These are phyloP conservation scores for Podila horticola DNA, from an alignment of 192 early-diverging fungal species.

Conservation along the genomic window DNA sequence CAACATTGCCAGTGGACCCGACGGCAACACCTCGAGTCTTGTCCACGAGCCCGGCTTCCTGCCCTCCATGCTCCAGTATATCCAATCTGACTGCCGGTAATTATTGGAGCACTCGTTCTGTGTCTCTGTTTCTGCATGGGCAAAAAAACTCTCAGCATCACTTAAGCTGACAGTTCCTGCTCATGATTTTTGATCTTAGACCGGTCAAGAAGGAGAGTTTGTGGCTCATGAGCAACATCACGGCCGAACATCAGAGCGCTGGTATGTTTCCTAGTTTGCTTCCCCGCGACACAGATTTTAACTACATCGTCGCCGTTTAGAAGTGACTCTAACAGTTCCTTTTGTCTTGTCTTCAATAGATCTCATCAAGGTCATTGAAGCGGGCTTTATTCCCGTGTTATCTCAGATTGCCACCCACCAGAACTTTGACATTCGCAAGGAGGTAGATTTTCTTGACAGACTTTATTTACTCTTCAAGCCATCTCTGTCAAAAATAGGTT, in stretches of 20 bases:
- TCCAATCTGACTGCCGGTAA: constrained; percentile 64
- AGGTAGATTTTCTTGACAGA: constrained; percentile 32
- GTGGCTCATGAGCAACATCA: constrained; percentile 78
- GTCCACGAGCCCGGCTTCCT: constrained; percentile 63
- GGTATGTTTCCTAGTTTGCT: background rate
- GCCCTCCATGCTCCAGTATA: constrained; percentile 49
- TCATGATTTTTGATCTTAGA: constrained; percentile 29
- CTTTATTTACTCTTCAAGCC: background rate
- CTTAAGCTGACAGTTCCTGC: no score
- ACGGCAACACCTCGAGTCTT: constrained; percentile 63
- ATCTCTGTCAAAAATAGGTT: no score
- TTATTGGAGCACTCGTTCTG: background rate
- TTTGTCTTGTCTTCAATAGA: constrained; percentile 17
- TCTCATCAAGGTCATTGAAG: constrained; percentile 62
- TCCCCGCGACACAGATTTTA: constrained; percentile 7
- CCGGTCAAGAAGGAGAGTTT: constrained; percentile 76
- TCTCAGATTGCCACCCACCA: constrained; percentile 66
- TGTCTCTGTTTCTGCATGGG: no score
- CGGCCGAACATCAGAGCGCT: constrained; percentile 51
- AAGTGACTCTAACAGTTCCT: background rate
- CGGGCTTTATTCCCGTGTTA: constrained; percentile 62
- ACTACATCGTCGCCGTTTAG: no score
- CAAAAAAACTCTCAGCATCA: no score
- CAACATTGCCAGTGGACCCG: constrained; percentile 72
- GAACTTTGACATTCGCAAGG: constrained; percentile 77